Conservation (phyloP, 1,284 basidiomycete genomes). For the Vanrija sp. region DNA sequence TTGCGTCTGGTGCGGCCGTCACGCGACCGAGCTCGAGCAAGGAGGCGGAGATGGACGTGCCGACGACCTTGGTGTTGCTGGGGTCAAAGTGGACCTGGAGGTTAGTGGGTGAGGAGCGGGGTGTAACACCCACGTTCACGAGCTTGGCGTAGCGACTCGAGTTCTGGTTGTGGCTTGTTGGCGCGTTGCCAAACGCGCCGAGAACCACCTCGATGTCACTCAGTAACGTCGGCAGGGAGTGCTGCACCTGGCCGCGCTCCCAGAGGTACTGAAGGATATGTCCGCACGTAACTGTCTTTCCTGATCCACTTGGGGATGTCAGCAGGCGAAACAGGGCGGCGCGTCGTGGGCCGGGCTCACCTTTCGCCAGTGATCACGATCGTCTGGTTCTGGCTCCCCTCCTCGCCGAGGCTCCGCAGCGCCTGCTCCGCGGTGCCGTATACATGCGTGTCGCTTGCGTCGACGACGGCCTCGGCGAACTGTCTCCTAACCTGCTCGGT, state of each 20-base stretch:
- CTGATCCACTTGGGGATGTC: slow-evolving; percentile 9
- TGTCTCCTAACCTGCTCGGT: slow-evolving; percentile 2
- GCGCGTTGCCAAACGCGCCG: slow-evolving; percentile 19
- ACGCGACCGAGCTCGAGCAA: slow-evolving; percentile 18
- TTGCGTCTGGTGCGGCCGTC: slow-evolving; percentile 5
- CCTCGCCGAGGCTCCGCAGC: slow-evolving; percentile 1
- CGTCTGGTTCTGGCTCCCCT: slow-evolving; percentile 10
- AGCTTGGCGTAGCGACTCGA: slow-evolving; percentile 21
- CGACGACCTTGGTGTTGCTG: slow-evolving; percentile 2
- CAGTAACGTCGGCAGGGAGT: not conserved
- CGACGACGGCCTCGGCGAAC: too few relatives aligned
- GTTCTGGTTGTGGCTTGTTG: slow-evolving; percentile 18
- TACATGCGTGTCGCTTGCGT: slow-evolving; percentile 3
- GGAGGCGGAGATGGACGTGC: slow-evolving; percentile 18
- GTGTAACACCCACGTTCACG: slow-evolving; percentile 9
- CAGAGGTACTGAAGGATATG: slow-evolving; percentile 19
- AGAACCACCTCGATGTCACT: slow-evolving; percentile 4
- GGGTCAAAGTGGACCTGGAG: slow-evolving; percentile 12
- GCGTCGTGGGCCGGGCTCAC: not conserved
- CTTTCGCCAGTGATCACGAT: slow-evolving; percentile 21
- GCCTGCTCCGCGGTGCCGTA: slow-evolving; percentile 16
- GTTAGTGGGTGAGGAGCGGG: not conserved
- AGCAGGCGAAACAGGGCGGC: not conserved
- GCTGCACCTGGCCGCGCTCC: slow-evolving; percentile 6
- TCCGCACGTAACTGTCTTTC: slow-evolving; percentile 19